Base-by-base conservation (phyloP, 2,329 filamentous ascomycete species). In the Colletotrichum sp. region DNA sequence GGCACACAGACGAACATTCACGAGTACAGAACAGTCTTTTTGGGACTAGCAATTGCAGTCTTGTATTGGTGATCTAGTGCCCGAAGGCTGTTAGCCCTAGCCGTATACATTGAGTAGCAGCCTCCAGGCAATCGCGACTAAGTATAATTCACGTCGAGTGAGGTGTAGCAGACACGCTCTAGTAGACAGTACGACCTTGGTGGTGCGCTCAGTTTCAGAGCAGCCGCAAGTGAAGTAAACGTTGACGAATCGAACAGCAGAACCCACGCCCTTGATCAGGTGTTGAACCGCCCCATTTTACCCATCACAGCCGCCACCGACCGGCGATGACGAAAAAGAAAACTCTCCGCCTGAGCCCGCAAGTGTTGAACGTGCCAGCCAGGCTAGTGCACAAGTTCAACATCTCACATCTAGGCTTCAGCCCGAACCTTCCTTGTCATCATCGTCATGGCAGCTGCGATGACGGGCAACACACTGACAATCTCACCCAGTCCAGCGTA, bases 401-500 rank as follows among this genome's bases (percentile, higher is more conserved):
- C 60, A 59, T 32, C 63, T 18, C 44, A 13, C 5, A 10, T 24
- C 52, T 44, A 68, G 21, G n/a, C 16, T n/a, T 67, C 39, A 32
- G 39, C 4, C 28, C 55, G 72, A 39, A 32, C 67, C 62, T 72
- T 67, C 63, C 67, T 67, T 10, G 80, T 67, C 65, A 83, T 69
- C 83, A 84, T 83, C 8, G 81, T 81, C 70, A 79, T 72, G 39
- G 80, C 81, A 8, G 80, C 79, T 3, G 81, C 52, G 32, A 94
- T 88, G 13, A 94, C 92, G 0, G 92, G 92, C 77, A 92, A 64
- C 0, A 94, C 89, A 80, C 92, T 94, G 15, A 92, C 90, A 64
- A 94, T 82, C 84, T 94, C 92, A 0, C 92, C 92, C 62, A 94
- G 78, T 1, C 92, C 93, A 0, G 92, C 92, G 84, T 84, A 86